These are phyloP conservation scores for Apiotrichum laibachii DNA, from an alignment of 1,284 basidiomycete genomes.

Conservation along the genomic window DNA sequence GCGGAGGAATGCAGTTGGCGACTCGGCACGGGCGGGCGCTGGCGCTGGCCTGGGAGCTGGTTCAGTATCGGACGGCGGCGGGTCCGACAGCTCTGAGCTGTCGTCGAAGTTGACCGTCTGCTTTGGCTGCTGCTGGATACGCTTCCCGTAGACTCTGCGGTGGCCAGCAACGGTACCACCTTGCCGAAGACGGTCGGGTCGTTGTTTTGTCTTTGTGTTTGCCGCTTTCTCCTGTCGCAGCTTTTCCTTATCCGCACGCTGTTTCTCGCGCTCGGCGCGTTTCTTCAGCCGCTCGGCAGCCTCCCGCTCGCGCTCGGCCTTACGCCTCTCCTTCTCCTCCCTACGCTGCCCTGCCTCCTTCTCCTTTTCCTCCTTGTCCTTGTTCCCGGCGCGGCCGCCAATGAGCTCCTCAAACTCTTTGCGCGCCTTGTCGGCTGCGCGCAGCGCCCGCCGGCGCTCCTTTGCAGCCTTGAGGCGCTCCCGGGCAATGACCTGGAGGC, in stretches of 20 bases:
- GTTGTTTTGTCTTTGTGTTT: neutral
- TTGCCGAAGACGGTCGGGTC: neutral
- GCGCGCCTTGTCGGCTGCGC: constrained; percentile 26
- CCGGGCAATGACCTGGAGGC: constrained; percentile 38
- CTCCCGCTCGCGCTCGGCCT: neutral
- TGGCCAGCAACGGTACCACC: neutral
- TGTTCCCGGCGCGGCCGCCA: neutral
- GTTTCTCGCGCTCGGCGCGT: neutral
- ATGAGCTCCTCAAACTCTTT: constrained; percentile 34
- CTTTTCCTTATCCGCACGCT: neutral
- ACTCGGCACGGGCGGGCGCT: neutral
- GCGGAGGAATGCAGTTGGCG: neutral
- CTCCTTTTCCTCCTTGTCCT: constrained; percentile 11
- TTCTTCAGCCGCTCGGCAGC: neutral
- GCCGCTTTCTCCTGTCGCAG: neutral
- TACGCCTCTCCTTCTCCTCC: constrained; percentile 5
- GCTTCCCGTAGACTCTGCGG: neutral
- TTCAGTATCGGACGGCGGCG: constrained; percentile 6
- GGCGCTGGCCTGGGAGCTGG: neutral
- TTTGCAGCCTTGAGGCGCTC: constrained; percentile 30
- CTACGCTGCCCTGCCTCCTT: constrained; percentile 11
- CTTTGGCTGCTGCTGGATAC: neutral
- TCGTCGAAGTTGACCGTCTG: neutral
- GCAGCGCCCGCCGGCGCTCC: constrained; percentile 21
- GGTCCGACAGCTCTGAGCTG: constrained; percentile 11